Conservation (phyloP, 257 asterid species). For the Solanum phureja region DNA sequence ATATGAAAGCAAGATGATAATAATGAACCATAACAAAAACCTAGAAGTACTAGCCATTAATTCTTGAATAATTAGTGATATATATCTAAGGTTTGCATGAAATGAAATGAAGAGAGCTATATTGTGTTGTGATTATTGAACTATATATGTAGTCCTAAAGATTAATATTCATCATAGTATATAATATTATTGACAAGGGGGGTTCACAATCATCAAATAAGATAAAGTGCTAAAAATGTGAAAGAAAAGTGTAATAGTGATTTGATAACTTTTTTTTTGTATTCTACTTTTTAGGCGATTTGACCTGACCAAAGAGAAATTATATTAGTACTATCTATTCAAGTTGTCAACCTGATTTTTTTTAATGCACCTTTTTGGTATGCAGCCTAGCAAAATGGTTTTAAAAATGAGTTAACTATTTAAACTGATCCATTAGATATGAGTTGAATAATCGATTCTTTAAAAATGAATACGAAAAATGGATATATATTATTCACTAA, state of each 20-base stretch:
- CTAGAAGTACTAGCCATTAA: background rate
- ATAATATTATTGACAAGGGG: no score
- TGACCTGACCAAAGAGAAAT: background rate
- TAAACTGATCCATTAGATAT: background rate
- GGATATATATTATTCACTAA: background rate
- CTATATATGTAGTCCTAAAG: background rate
- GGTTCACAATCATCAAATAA: background rate
- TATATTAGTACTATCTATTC: background rate
- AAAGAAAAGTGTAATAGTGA: background rate
- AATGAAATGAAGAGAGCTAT: background rate
- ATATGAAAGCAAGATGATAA: background rate
- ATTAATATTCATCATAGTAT: no score
- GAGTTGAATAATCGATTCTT: background rate
- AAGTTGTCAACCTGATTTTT: background rate
- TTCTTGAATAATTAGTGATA: background rate
- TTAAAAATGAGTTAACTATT: background rate
- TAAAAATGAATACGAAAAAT: background rate
- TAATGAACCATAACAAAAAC: background rate
- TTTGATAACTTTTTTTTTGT: background rate
- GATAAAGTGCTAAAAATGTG: background rate
- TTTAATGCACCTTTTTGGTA: background rate
- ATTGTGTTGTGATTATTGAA: no score
- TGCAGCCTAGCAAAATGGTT: no score
- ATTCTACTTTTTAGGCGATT: background rate
- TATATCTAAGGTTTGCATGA: background rate